Percentiles rank a stretch among this genome's conserved stretches.
Conservation (phyloP, 208 protist species). For the Angomonas deanei region DNA sequence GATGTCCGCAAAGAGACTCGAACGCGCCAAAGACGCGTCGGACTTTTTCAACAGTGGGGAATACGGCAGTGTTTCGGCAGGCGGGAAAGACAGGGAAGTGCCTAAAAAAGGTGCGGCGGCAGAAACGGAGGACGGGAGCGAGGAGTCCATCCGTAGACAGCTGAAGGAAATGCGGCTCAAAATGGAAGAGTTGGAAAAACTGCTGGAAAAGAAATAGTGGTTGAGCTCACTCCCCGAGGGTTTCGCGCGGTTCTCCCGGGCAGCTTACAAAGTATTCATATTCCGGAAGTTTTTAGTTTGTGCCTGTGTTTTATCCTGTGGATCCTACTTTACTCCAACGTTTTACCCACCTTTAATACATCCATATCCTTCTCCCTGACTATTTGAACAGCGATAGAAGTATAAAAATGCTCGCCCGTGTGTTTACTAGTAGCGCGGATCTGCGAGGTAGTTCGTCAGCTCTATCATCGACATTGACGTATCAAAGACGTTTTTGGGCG, state of each 20-base stretch:
- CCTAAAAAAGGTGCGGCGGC: not conserved
- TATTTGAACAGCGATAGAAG: too few relatives aligned
- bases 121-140: not conserved
- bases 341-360: too few relatives aligned
- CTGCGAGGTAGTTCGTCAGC: conserved; percentile 26
- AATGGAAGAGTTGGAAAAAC: conserved; percentile 46
- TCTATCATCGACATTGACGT: conserved; percentile 19
- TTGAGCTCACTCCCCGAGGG: not conserved
- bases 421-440: conserved; percentile 58
- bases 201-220: conserved; percentile 24
- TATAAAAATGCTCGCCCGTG: conserved; percentile 13
- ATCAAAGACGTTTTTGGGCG: conserved; percentile 76
- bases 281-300: too few relatives aligned
- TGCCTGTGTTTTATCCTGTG: too few relatives aligned
- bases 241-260: too few relatives aligned
- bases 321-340: too few relatives aligned
- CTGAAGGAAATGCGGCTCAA: conserved; percentile 49
- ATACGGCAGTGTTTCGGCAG: conserved; percentile 9
- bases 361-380: too few relatives aligned
- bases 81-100: not conserved
- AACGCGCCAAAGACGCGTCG: conserved; percentile 11
- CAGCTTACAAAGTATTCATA: too few relatives aligned
- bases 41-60: conserved; percentile 18
- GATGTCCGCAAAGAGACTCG: conserved; percentile 36
- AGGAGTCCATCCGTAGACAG: conserved; percentile 25